These are phyloP conservation scores for Pistacia atlantica DNA, from an alignment of 345 rosid genomes.

Conservation along the genomic window DNA sequence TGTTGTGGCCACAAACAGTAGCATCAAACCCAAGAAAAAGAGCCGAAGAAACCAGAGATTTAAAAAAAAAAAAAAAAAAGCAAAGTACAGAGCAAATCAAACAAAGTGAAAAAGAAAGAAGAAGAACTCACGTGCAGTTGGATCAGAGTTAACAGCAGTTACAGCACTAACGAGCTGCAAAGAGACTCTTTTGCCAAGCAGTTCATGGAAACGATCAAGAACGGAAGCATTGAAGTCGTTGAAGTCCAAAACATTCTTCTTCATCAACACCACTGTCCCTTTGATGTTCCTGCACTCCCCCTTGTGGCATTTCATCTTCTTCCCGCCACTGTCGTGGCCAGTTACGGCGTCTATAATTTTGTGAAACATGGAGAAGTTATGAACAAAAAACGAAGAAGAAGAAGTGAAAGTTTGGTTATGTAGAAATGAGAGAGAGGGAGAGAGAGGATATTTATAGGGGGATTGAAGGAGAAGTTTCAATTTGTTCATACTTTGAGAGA, in stretches of 20 bases:
- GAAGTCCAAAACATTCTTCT: slow-evolving; percentile 83
- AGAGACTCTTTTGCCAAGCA: slow-evolving; percentile 60
- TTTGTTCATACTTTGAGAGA: no score
- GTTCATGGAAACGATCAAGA: slow-evolving; percentile 65
- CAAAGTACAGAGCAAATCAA: background rate
- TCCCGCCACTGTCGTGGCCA: slow-evolving; percentile 13
- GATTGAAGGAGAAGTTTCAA: no score
- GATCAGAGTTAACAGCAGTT: slow-evolving; percentile 45
- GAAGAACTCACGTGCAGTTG: slow-evolving; percentile 25
- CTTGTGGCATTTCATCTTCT: background rate
- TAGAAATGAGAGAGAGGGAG: no score
- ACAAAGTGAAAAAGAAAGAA: background rate
- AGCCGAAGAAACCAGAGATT: no score
- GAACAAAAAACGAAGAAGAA: no score
- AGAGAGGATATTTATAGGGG: no score
- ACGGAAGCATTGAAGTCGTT: slow-evolving; percentile 69
- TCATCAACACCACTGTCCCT: slow-evolving; percentile 84
- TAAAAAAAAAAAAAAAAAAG: no score
- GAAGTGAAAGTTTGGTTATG: no score
- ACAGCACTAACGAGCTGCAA: slow-evolving; percentile 78
- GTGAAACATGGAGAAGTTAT: background rate
- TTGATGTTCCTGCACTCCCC: slow-evolving; percentile 35
- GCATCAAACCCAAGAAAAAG: no score
- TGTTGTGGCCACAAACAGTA: no score
- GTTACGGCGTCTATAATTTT: slow-evolving; percentile 29